A percentile compares a stretch with the other conserved stretches of the same genome.
Conservation (phyloP, 306 rosid species). For the Cicer arietinum region DNA sequence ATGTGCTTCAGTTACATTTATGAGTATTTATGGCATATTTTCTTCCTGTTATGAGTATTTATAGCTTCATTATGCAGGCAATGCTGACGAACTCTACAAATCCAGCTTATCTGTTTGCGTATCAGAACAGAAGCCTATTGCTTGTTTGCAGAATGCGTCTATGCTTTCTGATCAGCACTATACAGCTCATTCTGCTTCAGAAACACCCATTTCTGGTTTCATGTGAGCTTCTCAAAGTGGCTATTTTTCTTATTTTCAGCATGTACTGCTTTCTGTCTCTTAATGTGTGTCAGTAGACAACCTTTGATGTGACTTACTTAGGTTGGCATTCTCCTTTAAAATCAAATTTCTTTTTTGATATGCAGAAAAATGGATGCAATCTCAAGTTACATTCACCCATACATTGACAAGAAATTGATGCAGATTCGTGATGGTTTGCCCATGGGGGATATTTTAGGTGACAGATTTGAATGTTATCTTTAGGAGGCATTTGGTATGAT, state of each 20-base stretch:
- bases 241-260: slow-evolving; percentile 35
- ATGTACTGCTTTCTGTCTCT: slow-evolving; percentile 39
- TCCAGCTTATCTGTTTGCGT: slow-evolving; percentile 45
- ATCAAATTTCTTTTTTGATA: slow-evolving; percentile 22
- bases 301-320: slow-evolving; percentile 13
- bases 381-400: slow-evolving; percentile 68
- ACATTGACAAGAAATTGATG: slow-evolving; percentile 53
- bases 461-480: slow-evolving; percentile 46
- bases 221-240: slow-evolving; percentile 58
- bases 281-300: slow-evolving; percentile 26
- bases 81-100: slow-evolving; percentile 48
- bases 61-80: slow-evolving; percentile 55
- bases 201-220: slow-evolving; percentile 47
- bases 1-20: slow-evolving; percentile 19
- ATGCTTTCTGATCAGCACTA: slow-evolving; percentile 50
- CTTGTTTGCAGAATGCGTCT: slow-evolving; percentile 48
- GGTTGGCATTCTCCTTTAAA: slow-evolving; percentile 37
- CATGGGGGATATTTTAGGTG: slow-evolving; percentile 47
- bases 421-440: slow-evolving; percentile 56
- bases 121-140: slow-evolving; percentile 48
- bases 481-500: slow-evolving; percentile 9
- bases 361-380: slow-evolving; percentile 64
- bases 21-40: slow-evolving; percentile 1
- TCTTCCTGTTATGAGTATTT: slow-evolving; percentile 16
- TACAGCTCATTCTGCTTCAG: slow-evolving; percentile 48